A percentile compares a stretch with the other conserved stretches of the same genome.
These are phyloP conservation scores for Xerocomellus amylosporus DNA, from an alignment of 768 basidiomycete species.

Conservation along the genomic window DNA sequence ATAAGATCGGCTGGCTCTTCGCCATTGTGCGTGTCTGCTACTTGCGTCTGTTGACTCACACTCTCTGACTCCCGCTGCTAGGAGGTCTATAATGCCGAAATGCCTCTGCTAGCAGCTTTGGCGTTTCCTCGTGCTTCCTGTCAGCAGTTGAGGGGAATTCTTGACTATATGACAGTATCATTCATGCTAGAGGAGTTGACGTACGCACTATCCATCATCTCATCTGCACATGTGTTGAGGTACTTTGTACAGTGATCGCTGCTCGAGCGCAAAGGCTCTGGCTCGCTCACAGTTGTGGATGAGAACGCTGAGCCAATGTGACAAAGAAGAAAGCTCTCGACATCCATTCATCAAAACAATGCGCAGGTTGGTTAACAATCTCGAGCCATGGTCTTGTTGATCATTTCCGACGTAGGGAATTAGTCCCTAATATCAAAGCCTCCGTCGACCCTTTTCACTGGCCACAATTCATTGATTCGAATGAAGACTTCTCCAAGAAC, in stretches of 20 bases:
- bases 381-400: background rate
- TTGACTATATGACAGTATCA: conserved; percentile 29
- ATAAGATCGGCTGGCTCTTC: conserved; percentile 23
- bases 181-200: conserved; percentile 33
- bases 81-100: conserved; percentile 28
- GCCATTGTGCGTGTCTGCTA: conserved; percentile 15
- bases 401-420: conserved; percentile 14
- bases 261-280: conserved; percentile 19
- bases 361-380: conserved; percentile 18
- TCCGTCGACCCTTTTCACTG: conserved; percentile 27
- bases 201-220: conserved; percentile 8
- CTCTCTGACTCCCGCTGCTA: background rate
- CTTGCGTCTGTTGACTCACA: too few relatives aligned
- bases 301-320: conserved; percentile 17
- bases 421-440: conserved; percentile 24
- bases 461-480: conserved; percentile 26
- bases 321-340: conserved; percentile 12
- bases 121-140: conserved; percentile 25
- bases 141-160: conserved; percentile 21
- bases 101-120: conserved; percentile 25
- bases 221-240: background rate
- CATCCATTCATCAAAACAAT: conserved; percentile 28
- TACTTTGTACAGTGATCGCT: conserved; percentile 19
- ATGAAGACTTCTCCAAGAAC: conserved; percentile 19
- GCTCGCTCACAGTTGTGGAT: conserved; percentile 25